Evolutionary conservation across 1,284 basidiomycete species (phyloP).

Genomic region (Athelia psychrophila): DNA sequence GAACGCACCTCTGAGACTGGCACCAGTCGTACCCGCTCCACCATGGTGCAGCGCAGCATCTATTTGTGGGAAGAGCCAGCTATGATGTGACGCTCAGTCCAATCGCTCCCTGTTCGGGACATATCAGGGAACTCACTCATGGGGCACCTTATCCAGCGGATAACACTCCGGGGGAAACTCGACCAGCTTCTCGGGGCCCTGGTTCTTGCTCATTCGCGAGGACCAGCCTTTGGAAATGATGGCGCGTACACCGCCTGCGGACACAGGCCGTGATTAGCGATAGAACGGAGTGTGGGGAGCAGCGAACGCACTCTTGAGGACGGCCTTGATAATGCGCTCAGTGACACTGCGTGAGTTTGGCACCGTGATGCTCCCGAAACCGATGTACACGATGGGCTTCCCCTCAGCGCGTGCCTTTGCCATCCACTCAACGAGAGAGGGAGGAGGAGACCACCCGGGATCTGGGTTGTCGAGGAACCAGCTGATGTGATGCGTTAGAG

Average conservation of each 20-base stretch:
- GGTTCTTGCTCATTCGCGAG: constrained; percentile 45
- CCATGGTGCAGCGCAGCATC: constrained; percentile 70
- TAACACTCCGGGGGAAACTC: constrained; percentile 43
- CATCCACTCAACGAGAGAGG: constrained; percentile 54
- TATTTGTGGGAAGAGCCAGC: constrained; percentile 75
- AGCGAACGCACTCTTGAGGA: constrained; percentile 47
- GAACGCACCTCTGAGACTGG: constrained; percentile 42
- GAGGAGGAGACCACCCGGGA: constrained; percentile 54
- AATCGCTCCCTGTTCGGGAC: neutral
- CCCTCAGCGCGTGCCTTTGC: constrained; percentile 51
- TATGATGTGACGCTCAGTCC: constrained; percentile 9
- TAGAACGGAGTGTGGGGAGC: neutral
- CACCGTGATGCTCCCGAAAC: constrained; percentile 72
- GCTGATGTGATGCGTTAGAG: constrained; percentile 19
- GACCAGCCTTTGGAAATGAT: constrained; percentile 82
- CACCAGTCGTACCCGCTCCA: constrained; percentile 73
- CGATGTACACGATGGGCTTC: constrained; percentile 75
- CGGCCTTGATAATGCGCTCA: constrained; percentile 61
- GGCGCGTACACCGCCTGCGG: constrained; percentile 57
- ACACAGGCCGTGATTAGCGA: constrained; percentile 7
- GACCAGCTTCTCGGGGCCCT: constrained; percentile 30
- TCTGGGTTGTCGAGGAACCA: constrained; percentile 72
- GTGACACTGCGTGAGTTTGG: constrained; percentile 67
- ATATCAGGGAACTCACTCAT: constrained; percentile 42
- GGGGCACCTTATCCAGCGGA: constrained; percentile 67